Evolutionary conservation across 2,329 filamentous ascomycete genomes (phyloP), one percentile per base, ranked within the genome.

Genomic region (Monilinia laxa): DNA sequence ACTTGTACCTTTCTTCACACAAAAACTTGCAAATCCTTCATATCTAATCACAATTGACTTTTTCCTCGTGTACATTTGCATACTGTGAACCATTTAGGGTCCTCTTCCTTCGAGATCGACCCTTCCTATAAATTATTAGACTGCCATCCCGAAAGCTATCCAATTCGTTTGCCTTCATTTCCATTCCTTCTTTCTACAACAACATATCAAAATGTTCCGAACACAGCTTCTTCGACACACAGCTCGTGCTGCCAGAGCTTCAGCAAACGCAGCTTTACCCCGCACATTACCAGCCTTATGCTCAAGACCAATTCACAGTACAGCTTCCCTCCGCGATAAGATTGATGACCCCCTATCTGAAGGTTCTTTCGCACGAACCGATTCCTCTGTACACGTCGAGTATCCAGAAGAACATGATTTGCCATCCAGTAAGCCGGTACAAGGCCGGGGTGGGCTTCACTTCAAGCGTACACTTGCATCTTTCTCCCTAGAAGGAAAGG

Each of bases 401-500:
- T 92, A 96, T 76, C 92, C 92, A 0, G 85, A 86, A 49, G 90
- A 92, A 74, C 80, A 85, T 66, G 85, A 93, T 68, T 84, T 95
- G 71, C 92, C 92, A 12, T 83, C 85, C 53, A 90, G 87, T 67
- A 81, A 82, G 66, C 89, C 91, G 4, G 87, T 94, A 10, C 84
- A 88, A 70, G 92, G 92, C 59, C 85, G 91, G 62, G 91, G 91
- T 69, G 92, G 91, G 23, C 85, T 89, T 75, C 91, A 95, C 75
- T 90, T 91, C 79, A 93, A 92, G 81, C 89, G 92, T 35, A 96
- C 93, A 0, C 85, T 97, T 38, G 88, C 91, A 45, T 87, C 87
- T 54, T 98, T 97, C 81, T 94, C 92, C 11, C 85, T 98, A 45
- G 90, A 96, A 76, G 90, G 88, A 69, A 90, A 89, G 75, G 90